Percentiles rank a stretch among this genome's conserved stretches.
These are phyloP conservation scores for Colletotrichum cuscutae DNA, from an alignment of 2,329 filamentous ascomycete genomes.

Conservation along the genomic window DNA sequence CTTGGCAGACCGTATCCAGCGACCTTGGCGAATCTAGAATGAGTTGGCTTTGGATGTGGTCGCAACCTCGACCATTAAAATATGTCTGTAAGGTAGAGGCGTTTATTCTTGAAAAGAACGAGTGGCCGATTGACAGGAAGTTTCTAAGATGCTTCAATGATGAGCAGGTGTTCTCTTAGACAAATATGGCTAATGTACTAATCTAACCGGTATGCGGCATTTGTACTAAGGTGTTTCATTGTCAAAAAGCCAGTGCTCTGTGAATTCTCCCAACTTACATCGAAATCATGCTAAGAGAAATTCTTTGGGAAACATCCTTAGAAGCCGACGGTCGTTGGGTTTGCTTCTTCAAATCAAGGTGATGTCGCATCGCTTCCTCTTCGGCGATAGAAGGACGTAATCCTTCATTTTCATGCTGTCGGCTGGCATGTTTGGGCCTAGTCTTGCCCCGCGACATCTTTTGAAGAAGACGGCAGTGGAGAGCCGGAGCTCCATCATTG, in stretches of 20 bases:
- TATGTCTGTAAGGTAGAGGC: too few species aligned
- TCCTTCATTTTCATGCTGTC: conserved; percentile 47
- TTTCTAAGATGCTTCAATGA: too few species aligned
- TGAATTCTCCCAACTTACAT: background rate
- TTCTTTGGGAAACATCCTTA: background rate
- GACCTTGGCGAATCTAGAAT: background rate
- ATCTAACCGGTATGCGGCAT: too few species aligned
- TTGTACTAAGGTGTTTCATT: too few species aligned
- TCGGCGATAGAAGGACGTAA: conserved; percentile 47
- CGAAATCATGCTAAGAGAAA: background rate
- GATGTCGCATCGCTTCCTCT: conserved; percentile 44
- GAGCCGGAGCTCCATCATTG: conserved; percentile 65
- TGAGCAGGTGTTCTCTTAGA: too few species aligned
- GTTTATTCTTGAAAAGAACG: too few species aligned
- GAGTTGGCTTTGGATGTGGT: background rate
- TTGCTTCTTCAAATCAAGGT: background rate
- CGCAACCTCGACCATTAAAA: too few species aligned
- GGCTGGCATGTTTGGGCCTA: conserved; percentile 45
- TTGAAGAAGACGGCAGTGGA: conserved; percentile 62
- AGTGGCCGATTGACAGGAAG: too few species aligned
- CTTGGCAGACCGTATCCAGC: background rate
- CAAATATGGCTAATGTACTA: too few species aligned
- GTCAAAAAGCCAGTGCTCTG: too few species aligned
- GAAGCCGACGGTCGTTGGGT: background rate
- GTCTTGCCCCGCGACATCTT: conserved; percentile 49